phyloP scores from a whole-genome alignment of 2,329 filamentous ascomycete genomes.

The Scedosporium aurantiacum region DNA sequence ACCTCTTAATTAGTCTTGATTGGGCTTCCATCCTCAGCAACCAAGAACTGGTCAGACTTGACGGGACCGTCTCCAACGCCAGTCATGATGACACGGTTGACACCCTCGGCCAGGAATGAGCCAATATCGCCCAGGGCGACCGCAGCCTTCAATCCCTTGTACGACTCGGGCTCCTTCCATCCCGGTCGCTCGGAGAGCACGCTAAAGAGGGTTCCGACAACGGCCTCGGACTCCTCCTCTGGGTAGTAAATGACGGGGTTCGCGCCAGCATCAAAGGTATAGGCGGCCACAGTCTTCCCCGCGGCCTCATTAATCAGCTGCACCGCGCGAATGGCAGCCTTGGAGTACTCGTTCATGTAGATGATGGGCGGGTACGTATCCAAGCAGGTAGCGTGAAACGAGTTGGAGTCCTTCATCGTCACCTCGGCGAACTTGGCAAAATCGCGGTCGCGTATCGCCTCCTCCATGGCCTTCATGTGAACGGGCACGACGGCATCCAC shows the following conservation, averaged over 20 bases:
- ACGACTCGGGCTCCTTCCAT: conserved; percentile 52
- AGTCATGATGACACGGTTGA: conserved; percentile 84
- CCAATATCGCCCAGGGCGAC: conserved; percentile 54
- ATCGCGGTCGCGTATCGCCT: conserved; percentile 65
- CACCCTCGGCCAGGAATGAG: conserved; percentile 59
- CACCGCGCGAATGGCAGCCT: conserved; percentile 77
- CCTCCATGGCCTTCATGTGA: conserved; percentile 77
- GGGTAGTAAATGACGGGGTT: conserved; percentile 96
- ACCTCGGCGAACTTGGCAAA: conserved; percentile 80
- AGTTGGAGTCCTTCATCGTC: conserved; percentile 95
- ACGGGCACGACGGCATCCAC: conserved; percentile 67
- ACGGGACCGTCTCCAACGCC: conserved; percentile 81
- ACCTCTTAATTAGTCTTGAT: conserved; percentile 14
- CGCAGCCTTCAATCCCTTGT: conserved; percentile 34
- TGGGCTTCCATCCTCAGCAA: conserved; percentile 53
- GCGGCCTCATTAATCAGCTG: conserved; percentile 77
- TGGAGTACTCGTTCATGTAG: conserved; percentile 91
- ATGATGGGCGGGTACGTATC: conserved; percentile 97
- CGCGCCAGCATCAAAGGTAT: conserved; percentile 94
- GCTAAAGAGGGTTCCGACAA: conserved; percentile 69
- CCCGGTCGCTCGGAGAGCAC: conserved; percentile 54
- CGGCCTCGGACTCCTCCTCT: conserved; percentile 59
- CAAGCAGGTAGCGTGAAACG: conserved; percentile 88
- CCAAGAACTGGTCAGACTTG: conserved; percentile 66
- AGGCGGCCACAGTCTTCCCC: conserved; percentile 74